These are phyloP conservation scores for Knufia petricola DNA, from an alignment of 2,329 filamentous ascomycete genomes.

Conservation along the genomic window DNA sequence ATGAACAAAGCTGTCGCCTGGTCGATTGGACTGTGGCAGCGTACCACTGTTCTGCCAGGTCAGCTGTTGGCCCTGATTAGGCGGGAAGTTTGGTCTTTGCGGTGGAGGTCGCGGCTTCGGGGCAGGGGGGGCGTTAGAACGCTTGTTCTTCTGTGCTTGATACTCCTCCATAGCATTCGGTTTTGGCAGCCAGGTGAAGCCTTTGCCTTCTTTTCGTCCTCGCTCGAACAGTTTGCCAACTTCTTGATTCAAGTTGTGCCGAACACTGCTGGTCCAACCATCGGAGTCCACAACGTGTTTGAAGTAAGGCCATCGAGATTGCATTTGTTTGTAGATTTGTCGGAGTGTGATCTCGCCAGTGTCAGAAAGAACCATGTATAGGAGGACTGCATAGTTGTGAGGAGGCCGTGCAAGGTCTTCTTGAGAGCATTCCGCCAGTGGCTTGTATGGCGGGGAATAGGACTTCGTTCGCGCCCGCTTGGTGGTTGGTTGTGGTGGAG, in stretches of 20 bases:
- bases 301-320: slow-evolving; percentile 53
- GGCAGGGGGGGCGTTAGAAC: slow-evolving; percentile 16
- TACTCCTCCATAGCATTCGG: slow-evolving; percentile 26
- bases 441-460: slow-evolving; percentile 52
- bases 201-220: slow-evolving; percentile 52
- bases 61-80: slow-evolving; percentile 6
- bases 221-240: slow-evolving; percentile 48
- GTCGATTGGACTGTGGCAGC: neutral
- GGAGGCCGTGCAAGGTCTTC: slow-evolving; percentile 54
- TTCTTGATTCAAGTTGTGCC: slow-evolving; percentile 53
- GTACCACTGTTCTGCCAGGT: slow-evolving; percentile 5
- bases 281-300: slow-evolving; percentile 54
- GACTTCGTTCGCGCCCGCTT: slow-evolving; percentile 40
- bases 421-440: slow-evolving; percentile 49
- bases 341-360: slow-evolving; percentile 51
- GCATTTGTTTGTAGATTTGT: slow-evolving; percentile 56
- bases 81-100: slow-evolving; percentile 6
- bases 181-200: slow-evolving; percentile 54
- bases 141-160: slow-evolving; percentile 11
- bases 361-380: slow-evolving; percentile 50
- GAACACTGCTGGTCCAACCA: slow-evolving; percentile 58
- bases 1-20: slow-evolving; percentile 4
- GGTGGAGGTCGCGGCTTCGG: slow-evolving; percentile 20
- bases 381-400: slow-evolving; percentile 54
- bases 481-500: slow-evolving; percentile 23